Evolutionary conservation across 352 stramenopile species (phyloP).

Genomic region (Pythium brachiatum): DNA sequence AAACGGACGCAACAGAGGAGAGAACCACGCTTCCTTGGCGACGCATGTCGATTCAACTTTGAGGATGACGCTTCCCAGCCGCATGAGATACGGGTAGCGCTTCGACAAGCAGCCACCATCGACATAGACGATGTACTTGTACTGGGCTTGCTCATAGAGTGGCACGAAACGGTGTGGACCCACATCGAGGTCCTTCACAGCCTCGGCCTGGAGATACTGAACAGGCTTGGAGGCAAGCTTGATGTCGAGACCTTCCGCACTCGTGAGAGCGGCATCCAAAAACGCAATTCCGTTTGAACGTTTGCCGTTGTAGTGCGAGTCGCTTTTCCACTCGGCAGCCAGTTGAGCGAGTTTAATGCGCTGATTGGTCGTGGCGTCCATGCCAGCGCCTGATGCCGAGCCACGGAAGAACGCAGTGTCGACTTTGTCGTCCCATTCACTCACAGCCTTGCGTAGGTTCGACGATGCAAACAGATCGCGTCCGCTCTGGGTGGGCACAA

Average conservation of each 20-base stretch:
- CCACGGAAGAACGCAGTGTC: constrained; percentile 98
- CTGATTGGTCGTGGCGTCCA: constrained; percentile 96
- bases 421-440: constrained; percentile 95
- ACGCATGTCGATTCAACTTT: constrained; percentile 93
- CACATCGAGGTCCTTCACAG: constrained; percentile 79
- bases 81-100: constrained; percentile 99
- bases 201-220: constrained; percentile 88
- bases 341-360: constrained; percentile 91
- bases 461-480: constrained; percentile 95
- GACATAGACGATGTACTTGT: constrained; percentile 97
- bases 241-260: constrained; percentile 96
- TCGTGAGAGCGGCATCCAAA: constrained; percentile 96
- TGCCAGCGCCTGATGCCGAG: constrained; percentile 94
- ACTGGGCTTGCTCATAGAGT: constrained; percentile 98
- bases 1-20: constrained; percentile 94
- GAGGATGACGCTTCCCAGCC: constrained; percentile 96
- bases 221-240: constrained; percentile 94
- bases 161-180: constrained; percentile 95
- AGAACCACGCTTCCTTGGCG: constrained; percentile 98
- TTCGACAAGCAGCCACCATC: constrained; percentile 97
- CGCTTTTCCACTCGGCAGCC: constrained; percentile 92
- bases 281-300: constrained; percentile 73
- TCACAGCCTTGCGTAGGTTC: constrained; percentile 97
- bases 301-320: constrained; percentile 83
- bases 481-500: neutral